A percentile compares a stretch with the other conserved stretches of the same genome.
Conservation (phyloP, 208 protist species). For the Naegleria fowleri region DNA sequence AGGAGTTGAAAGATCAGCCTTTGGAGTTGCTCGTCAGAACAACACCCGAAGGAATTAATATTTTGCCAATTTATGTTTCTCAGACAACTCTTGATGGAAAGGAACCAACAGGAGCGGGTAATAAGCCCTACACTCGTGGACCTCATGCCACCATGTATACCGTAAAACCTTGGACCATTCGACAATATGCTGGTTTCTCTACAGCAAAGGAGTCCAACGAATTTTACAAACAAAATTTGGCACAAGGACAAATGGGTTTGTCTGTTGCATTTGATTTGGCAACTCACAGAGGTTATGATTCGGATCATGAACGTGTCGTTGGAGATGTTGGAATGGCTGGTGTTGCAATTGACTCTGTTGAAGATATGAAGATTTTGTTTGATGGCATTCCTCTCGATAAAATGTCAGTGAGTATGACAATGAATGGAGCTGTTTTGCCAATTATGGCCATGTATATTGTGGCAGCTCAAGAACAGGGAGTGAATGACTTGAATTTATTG, state of each 20-base stretch:
- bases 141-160: constrained; percentile 91
- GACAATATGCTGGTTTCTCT: constrained; percentile 86
- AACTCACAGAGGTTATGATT: constrained; percentile 92
- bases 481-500: constrained; percentile 63
- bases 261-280: constrained; percentile 90
- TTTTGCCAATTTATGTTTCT: constrained; percentile 79
- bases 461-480: constrained; percentile 81
- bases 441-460: constrained; percentile 90
- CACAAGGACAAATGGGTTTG: constrained; percentile 82
- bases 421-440: constrained; percentile 92
- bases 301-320: constrained; percentile 78
- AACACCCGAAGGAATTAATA: constrained; percentile 61
- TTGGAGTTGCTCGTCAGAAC: constrained; percentile 46
- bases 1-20: constrained; percentile 70
- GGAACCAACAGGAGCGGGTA: constrained; percentile 53
- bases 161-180: constrained; percentile 82
- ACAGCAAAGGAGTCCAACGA: constrained; percentile 90
- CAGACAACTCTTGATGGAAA: constrained; percentile 5
- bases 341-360: constrained; percentile 83
- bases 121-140: constrained; percentile 83
- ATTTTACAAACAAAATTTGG: constrained; percentile 82
- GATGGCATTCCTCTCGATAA: constrained; percentile 84
- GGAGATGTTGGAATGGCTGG: constrained; percentile 94
- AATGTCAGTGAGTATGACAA: constrained; percentile 91
- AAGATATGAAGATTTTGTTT: constrained; percentile 79